These are phyloP conservation scores for Gossypium lobatum DNA, from an alignment of 441 rosid species.

Conservation along the genomic window DNA sequence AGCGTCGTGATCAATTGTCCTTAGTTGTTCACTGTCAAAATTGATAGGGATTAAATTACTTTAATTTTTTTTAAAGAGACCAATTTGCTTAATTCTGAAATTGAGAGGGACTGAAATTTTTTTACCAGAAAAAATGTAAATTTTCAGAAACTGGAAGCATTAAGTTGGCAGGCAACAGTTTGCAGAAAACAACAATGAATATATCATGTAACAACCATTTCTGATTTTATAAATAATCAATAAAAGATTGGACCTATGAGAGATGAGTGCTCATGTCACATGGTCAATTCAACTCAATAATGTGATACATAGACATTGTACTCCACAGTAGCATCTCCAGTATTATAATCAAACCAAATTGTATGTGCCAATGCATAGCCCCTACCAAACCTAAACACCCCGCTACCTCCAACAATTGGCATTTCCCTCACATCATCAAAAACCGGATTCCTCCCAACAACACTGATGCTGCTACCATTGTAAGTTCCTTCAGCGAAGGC, in stretches of 20 bases:
- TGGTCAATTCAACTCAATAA: background rate
- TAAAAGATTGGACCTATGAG: background rate
- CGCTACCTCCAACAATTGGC: slow-evolving; percentile 37
- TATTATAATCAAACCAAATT: slow-evolving; percentile 15
- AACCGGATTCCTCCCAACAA: slow-evolving; percentile 30
- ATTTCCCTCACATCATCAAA: slow-evolving; percentile 26
- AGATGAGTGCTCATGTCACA: background rate
- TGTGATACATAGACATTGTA: slow-evolving; percentile 23
- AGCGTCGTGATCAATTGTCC: too few relatives aligned
- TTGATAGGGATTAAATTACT: too few relatives aligned
- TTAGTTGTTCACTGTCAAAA: too few relatives aligned
- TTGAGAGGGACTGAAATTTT: too few relatives aligned
- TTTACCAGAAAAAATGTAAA: background rate
- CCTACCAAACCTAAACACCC: slow-evolving; percentile 29
- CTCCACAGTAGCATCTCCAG: slow-evolving; percentile 33
- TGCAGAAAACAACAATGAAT: background rate
- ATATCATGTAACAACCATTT: background rate
- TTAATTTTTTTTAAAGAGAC: too few relatives aligned
- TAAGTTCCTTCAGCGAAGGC: slow-evolving; percentile 25
- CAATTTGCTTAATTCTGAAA: too few relatives aligned
- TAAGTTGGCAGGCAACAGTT: background rate
- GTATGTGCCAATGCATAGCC: slow-evolving; percentile 38
- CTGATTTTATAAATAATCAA: background rate
- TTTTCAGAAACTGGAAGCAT: background rate
- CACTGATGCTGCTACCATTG: slow-evolving; percentile 29